These are phyloP conservation scores for Suillus bovinus DNA, from an alignment of 768 basidiomycete genomes.

Conservation along the genomic window DNA sequence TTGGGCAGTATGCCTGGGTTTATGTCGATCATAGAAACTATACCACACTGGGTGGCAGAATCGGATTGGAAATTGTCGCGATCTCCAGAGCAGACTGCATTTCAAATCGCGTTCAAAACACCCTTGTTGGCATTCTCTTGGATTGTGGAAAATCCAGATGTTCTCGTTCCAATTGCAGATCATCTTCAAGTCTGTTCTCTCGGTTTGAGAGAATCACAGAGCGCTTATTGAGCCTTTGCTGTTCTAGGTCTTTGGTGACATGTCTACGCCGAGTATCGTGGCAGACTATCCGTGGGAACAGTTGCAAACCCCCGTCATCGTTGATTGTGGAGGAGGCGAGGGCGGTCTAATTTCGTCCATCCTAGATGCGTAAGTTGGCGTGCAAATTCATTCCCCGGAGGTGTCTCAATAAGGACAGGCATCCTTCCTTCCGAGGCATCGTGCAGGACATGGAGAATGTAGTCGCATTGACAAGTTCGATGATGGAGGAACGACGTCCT, in stretches of 20 bases:
- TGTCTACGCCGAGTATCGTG: constrained; percentile 35
- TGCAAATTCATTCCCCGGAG: background rate
- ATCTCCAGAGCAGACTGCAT: constrained; percentile 31
- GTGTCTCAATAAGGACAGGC: background rate
- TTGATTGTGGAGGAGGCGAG: constrained; percentile 43
- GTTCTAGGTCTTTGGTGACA: constrained; percentile 8
- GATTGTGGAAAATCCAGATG: constrained; percentile 12
- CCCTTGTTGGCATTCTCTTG: constrained; percentile 11
- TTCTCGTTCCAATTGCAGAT: background rate
- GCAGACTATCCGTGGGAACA: constrained; percentile 42
- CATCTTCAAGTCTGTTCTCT: background rate
- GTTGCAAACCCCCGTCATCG: constrained; percentile 36
- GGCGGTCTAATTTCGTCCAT: constrained; percentile 41
- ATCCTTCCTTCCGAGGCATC: constrained; percentile 27
- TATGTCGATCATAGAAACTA: constrained; percentile 12
- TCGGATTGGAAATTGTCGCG: constrained; percentile 20
- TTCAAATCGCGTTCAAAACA: constrained; percentile 41
- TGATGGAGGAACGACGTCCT: constrained; percentile 31
- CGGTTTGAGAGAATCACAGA: background rate
- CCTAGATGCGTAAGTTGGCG: constrained; percentile 34
- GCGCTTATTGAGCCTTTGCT: background rate
- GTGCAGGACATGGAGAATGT: constrained; percentile 39
- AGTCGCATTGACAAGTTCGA: constrained; percentile 2
- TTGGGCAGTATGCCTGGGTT: constrained; percentile 16
- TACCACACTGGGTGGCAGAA: constrained; percentile 17